Conservation (phyloP, 306 rosid species). For the Trichosanthes cucumerina region DNA sequence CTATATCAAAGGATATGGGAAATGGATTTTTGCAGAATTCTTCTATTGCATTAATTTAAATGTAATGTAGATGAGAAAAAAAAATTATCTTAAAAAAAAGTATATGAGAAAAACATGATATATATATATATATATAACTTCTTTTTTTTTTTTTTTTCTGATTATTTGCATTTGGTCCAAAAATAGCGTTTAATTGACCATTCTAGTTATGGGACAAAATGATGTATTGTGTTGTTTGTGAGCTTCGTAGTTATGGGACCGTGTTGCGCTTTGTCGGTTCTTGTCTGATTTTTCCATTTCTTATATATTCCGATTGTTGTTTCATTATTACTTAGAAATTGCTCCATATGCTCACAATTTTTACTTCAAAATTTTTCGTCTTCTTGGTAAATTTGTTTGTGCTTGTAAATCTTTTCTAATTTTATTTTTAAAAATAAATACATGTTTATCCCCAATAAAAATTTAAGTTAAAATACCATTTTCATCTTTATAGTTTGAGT, state of each 20-base stretch:
- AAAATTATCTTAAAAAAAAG: no score
- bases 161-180: neutral
- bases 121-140: neutral
- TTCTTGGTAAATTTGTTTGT: no score
- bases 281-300: neutral
- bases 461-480: no score
- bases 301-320: neutral
- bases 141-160: neutral
- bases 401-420: no score
- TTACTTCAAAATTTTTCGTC: no score
- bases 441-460: no score
- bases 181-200: neutral
- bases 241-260: neutral
- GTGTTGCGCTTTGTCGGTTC: slow-evolving; percentile 1
- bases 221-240: neutral
- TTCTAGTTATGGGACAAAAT: neutral
- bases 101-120: neutral
- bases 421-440: no score
- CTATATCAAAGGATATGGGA: slow-evolving; percentile 1
- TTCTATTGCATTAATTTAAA: neutral
- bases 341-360: no score
- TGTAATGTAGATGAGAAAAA: neutral
- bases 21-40: neutral
- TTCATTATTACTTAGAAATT: no score
- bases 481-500: no score